Conservation (phyloP, 352 stramenopile species). For the Phytophthora pisi region DNA sequence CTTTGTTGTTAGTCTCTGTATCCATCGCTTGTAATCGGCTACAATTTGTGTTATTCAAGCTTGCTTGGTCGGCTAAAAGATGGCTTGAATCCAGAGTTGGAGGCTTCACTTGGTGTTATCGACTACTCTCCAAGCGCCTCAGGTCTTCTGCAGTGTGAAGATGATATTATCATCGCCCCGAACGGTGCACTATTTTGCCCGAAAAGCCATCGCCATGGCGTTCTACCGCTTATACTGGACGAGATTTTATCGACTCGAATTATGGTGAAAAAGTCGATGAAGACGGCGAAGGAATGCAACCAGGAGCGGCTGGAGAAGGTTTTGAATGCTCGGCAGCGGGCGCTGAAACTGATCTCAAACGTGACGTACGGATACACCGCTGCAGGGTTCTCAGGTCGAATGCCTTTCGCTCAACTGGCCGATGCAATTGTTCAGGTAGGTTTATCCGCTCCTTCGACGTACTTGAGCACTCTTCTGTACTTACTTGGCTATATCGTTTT, state of each 20-base stretch:
- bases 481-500: slow-evolving; percentile 10
- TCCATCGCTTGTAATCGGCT: slow-evolving; percentile 99
- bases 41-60: slow-evolving; percentile 99
- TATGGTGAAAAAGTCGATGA: slow-evolving; percentile 98
- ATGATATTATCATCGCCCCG: slow-evolving; percentile 78
- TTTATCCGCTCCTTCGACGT: not conserved
- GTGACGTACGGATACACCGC: slow-evolving; percentile 99
- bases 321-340: slow-evolving; percentile 87
- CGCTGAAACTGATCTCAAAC: slow-evolving; percentile 99
- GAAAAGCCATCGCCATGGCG: slow-evolving; percentile 92
- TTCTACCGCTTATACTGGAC: slow-evolving; percentile 96
- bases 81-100: slow-evolving; percentile 70
- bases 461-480: not conserved
- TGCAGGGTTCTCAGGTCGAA: slow-evolving; percentile 97
- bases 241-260: slow-evolving; percentile 96
- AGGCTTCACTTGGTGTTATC: slow-evolving; percentile 68
- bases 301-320: slow-evolving; percentile 70
- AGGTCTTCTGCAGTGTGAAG: slow-evolving; percentile 51
- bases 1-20: slow-evolving; percentile 93
- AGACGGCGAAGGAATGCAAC: slow-evolving; percentile 81
- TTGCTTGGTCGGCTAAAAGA: slow-evolving; percentile 92
- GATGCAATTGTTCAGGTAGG: slow-evolving; percentile 98
- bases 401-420: slow-evolving; percentile 95
- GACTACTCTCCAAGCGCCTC: slow-evolving; percentile 52
- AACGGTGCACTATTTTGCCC: slow-evolving; percentile 97